phyloP scores from a whole-genome alignment of 768 basidiomycete genomes.

The Rhizopogon vulgaris region DNA sequence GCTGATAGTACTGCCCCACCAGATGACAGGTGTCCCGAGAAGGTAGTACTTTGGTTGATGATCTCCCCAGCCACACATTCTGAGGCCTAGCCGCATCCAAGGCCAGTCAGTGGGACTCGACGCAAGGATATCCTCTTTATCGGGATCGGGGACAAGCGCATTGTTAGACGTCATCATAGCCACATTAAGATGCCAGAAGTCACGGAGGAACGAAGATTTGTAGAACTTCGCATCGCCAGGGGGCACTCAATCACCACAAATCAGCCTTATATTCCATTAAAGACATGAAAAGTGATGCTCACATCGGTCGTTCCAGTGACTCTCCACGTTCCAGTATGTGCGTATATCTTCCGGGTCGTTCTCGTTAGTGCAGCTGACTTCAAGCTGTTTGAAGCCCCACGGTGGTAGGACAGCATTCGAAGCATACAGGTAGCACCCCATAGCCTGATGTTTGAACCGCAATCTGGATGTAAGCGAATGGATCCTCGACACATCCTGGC shows the following conservation, averaged over 20 bases:
- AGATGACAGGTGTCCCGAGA: conserved; percentile 85
- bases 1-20: conserved; percentile 78
- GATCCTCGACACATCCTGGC: conserved; percentile 54
- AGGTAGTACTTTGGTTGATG: conserved; percentile 87
- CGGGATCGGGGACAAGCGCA: conserved; percentile 92
- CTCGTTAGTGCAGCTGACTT: conserved; percentile 90
- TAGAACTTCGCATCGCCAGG: conserved; percentile 78
- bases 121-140: conserved; percentile 97
- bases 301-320: conserved; percentile 95
- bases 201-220: conserved; percentile 86
- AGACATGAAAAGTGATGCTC: conserved; percentile 29
- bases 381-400: conserved; percentile 99
- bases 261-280: neutral
- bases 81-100: conserved; percentile 77
- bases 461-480: conserved; percentile 89
- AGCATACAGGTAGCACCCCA: conserved; percentile 87
- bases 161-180: conserved; percentile 99
- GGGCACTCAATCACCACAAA: conserved; percentile 51
- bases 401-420: conserved; percentile 87
- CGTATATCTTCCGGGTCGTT: conserved; percentile 74
- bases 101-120: conserved; percentile 95
- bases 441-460: conserved; percentile 68
- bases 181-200: conserved; percentile 98
- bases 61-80: conserved; percentile 98
- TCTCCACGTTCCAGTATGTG: conserved; percentile 98